These are phyloP conservation scores for Nakataea oryzae DNA, from an alignment of 2,329 filamentous ascomycete species.

Conservation along the genomic window DNA sequence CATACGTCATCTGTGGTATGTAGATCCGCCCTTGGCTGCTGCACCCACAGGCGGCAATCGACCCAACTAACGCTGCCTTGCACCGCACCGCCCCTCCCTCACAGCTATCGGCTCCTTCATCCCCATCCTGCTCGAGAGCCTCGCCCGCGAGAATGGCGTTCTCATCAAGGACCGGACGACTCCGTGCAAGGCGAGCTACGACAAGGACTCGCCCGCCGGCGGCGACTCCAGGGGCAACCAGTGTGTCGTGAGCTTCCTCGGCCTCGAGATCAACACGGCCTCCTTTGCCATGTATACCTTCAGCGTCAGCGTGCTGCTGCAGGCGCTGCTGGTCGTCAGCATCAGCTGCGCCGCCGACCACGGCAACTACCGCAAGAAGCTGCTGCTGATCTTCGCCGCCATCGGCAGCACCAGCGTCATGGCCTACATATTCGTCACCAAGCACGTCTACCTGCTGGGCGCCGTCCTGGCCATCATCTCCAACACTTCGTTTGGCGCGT, in stretches of 20 bases:
- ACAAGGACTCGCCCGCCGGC: conserved; percentile 21
- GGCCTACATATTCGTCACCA: conserved; percentile 71
- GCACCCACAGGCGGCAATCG: neutral
- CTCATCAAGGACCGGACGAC: conserved; percentile 66
- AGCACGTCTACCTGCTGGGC: conserved; percentile 68
- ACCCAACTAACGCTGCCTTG: no score
- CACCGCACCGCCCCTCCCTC: neutral
- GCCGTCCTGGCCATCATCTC: conserved; percentile 79
- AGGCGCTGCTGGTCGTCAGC: conserved; percentile 84
- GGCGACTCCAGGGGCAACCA: conserved; percentile 42
- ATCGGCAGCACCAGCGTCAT: conserved; percentile 75
- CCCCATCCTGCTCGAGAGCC: conserved; percentile 86
- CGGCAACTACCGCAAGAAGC: conserved; percentile 79
- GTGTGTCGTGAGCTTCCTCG: conserved; percentile 75
- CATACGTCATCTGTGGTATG: conserved; percentile 88
- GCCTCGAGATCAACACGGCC: conserved; percentile 84
- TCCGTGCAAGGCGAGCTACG: conserved; percentile 60
- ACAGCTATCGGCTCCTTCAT: conserved; percentile 65
- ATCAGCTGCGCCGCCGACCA: conserved; percentile 96
- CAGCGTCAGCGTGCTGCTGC: conserved; percentile 79
- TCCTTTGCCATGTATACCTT: conserved; percentile 98
- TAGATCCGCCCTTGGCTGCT: conserved; percentile 9
- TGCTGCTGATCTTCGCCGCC: conserved; percentile 78
- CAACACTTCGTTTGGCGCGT: conserved; percentile 90
- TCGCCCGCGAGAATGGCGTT: conserved; percentile 86